Evolutionary conservation across 116 monocot species (phyloP).

Genomic region (Zostera marina): DNA sequence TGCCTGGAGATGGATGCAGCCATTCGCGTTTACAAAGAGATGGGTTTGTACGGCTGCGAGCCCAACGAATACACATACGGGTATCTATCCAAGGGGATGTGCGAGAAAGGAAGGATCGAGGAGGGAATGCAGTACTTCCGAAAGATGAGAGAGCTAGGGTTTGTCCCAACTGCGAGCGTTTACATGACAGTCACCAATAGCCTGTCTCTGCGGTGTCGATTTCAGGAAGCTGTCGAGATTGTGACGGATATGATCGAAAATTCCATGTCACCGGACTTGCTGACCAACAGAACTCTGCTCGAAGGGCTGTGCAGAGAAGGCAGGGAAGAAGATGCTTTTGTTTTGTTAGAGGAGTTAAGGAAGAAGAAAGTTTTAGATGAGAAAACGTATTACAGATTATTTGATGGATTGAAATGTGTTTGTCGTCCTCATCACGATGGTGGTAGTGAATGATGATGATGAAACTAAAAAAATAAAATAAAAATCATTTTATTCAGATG

Average conservation of each 20-base stretch:
- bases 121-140: constrained; percentile 37
- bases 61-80: constrained; percentile 72
- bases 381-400: constrained; percentile 40
- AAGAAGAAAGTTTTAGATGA: constrained; percentile 33
- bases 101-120: constrained; percentile 55
- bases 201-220: constrained; percentile 50
- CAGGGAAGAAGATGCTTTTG: constrained; percentile 42
- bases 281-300: constrained; percentile 75
- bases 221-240: constrained; percentile 47
- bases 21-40: constrained; percentile 51
- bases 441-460: background rate
- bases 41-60: constrained; percentile 69
- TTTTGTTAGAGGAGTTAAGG: constrained; percentile 51
- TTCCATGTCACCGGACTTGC: constrained; percentile 35
- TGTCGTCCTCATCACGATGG: constrained; percentile 10
- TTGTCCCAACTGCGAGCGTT: constrained; percentile 49
- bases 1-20: constrained; percentile 83
- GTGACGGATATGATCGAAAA: constrained; percentile 60
- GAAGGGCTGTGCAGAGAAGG: constrained; percentile 90
- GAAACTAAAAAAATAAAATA: background rate
- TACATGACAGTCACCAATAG: constrained; percentile 48
- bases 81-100: constrained; percentile 59
- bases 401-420: constrained; percentile 86
- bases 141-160: constrained; percentile 69
- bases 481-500: background rate